A percentile compares a stretch with the other conserved stretches of the same genome.
Evolutionary conservation across 2,329 filamentous ascomycete genomes (phyloP).

Genomic region (Alternaria sp.): DNA sequence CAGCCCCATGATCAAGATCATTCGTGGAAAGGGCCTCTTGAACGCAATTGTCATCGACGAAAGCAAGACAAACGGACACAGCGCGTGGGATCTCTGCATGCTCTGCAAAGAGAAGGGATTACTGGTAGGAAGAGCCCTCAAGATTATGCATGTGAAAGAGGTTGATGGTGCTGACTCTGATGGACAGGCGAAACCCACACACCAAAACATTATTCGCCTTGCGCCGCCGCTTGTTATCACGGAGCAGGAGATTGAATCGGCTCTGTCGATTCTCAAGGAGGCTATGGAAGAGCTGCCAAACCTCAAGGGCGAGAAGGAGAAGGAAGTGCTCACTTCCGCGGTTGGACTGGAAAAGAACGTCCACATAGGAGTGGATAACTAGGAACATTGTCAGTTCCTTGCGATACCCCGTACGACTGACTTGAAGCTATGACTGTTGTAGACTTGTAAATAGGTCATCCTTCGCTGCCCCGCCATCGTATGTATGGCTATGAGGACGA

Average conservation of each 20-base stretch:
- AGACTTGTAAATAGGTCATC: background rate
- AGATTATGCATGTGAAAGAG: conserved; percentile 46
- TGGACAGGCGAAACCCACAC: conserved; percentile 90
- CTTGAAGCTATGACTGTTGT: background rate
- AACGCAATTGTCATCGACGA: conserved; percentile 98
- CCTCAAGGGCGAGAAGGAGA: conserved; percentile 60
- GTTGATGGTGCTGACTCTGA: conserved; percentile 32
- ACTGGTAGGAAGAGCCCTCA: conserved; percentile 68
- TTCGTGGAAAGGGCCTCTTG: conserved; percentile 90
- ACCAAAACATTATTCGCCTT: conserved; percentile 97
- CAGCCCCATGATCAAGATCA: conserved; percentile 77
- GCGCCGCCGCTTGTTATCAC: conserved; percentile 96
- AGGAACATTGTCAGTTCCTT: conserved; percentile 7
- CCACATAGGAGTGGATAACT: conserved; percentile 66
- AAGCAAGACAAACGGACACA: conserved; percentile 79
- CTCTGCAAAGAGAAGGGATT: conserved; percentile 94
- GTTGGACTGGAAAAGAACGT: conserved; percentile 63
- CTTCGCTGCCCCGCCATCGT: background rate
- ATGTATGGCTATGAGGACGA: background rate
- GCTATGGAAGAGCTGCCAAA: conserved; percentile 81
- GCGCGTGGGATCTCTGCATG: conserved; percentile 96
- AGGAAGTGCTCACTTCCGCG: conserved; percentile 57
- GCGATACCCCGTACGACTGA: conserved; percentile 21
- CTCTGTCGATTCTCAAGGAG: conserved; percentile 79
- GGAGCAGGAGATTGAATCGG: conserved; percentile 80